phyloP scores from a whole-genome alignment of 1,139 yeast genomes.

The Pichia sp. region DNA sequence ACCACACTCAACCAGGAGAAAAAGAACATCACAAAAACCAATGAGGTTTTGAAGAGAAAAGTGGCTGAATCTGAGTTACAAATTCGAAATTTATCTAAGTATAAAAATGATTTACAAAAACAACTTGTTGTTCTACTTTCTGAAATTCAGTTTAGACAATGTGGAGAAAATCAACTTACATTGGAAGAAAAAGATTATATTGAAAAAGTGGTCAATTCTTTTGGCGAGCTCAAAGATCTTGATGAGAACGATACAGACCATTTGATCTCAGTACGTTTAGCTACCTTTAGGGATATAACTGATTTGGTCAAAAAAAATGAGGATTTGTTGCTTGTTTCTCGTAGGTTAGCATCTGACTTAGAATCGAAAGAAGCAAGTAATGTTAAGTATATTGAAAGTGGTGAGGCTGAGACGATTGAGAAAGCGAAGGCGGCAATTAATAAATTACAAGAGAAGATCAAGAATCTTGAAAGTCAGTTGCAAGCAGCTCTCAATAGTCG shows the following conservation, averaged over 20 bases:
- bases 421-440: conserved; percentile 67
- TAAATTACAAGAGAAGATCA: conserved; percentile 56
- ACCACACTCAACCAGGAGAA: conserved; percentile 41
- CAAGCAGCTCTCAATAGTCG: conserved; percentile 55
- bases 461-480: conserved; percentile 41
- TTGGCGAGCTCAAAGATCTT: conserved; percentile 41
- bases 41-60: conserved; percentile 28
- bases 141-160: conserved; percentile 53
- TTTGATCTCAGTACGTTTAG: conserved; percentile 65
- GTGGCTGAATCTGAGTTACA: conserved; percentile 32
- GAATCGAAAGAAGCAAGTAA: conserved; percentile 54
- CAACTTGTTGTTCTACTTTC: conserved; percentile 71
- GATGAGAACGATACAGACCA: conserved; percentile 60
- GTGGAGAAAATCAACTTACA: conserved; percentile 30
- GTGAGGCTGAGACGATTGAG: conserved; percentile 20
- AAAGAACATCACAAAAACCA: conserved; percentile 29
- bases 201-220: conserved; percentile 22
- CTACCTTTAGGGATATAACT: conserved; percentile 56
- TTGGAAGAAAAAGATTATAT: conserved; percentile 24
- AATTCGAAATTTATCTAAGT: conserved; percentile 41
- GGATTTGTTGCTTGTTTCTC: conserved; percentile 56
- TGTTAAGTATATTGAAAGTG: conserved; percentile 50
- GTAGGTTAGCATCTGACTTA: conserved; percentile 62
- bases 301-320: conserved; percentile 72
- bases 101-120: conserved; percentile 65